Percentiles rank a stretch among this genome's conserved stretches.
Conservation (phyloP, 228 moss, liverwort and hornwort genomes). For the Sphagnum magellanicum region DNA sequence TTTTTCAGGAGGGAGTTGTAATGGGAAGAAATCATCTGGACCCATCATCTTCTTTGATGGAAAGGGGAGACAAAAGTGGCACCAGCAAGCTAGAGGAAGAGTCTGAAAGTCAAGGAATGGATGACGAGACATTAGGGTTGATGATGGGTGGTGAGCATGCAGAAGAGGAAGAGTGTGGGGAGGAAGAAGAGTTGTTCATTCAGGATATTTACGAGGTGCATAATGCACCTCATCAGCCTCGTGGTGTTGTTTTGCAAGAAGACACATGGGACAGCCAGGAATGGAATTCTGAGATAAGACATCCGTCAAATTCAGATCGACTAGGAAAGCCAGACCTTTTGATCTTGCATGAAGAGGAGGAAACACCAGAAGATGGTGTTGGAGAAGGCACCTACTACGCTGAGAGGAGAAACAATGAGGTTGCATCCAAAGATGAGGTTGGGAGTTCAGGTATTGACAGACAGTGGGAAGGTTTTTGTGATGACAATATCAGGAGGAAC, state of each 20-base stretch:
- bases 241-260: constrained; percentile 8
- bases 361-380: neutral
- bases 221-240: constrained; percentile 17
- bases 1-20: no score
- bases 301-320: constrained; percentile 28
- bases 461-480: constrained; percentile 29
- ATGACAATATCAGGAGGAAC: constrained; percentile 16
- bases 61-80: no score
- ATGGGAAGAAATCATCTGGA: no score
- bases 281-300: constrained; percentile 26
- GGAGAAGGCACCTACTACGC: constrained; percentile 15
- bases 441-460: neutral
- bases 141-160: constrained; percentile 4
- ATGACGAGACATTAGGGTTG: no score
- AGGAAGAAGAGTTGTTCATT: constrained; percentile 27
- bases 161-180: neutral
- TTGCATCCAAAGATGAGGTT: neutral
- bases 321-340: constrained; percentile 46
- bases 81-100: constrained; percentile 3
- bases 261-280: constrained; percentile 9
- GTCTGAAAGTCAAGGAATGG: neutral
- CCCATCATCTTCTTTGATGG: no score
- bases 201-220: constrained; percentile 61
- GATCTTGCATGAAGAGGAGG: constrained; percentile 5
- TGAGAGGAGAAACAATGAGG: constrained; percentile 15